phyloP scores from a whole-genome alignment of 2,329 filamentous ascomycete species.

The Colletotrichum sublineola region DNA sequence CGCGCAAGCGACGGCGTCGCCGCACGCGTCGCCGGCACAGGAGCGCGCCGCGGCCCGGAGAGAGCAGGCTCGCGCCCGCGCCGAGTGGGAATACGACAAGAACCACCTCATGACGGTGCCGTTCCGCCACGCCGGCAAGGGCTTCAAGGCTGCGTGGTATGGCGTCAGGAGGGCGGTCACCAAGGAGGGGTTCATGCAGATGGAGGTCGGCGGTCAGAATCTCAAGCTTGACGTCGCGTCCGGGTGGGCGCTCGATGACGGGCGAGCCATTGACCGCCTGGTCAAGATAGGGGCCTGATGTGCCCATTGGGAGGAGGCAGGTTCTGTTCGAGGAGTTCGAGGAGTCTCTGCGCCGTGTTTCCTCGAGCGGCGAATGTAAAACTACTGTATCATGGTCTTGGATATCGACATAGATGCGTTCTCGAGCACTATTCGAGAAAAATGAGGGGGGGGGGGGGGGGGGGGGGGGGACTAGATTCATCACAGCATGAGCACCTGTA shows the following conservation, averaged over 20 bases:
- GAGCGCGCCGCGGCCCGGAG: constrained; percentile 49
- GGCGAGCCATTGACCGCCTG: constrained; percentile 69
- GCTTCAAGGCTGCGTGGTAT: constrained; percentile 56
- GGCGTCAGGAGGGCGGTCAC: constrained; percentile 66
- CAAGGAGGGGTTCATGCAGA: constrained; percentile 67
- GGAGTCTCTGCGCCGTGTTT: neutral
- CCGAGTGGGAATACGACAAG: constrained; percentile 64
- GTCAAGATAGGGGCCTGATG: constrained; percentile 47
- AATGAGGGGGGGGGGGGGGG: too few species aligned
- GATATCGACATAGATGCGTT: neutral
- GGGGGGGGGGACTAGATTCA: neutral
- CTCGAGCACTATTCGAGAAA: neutral
- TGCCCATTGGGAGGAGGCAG: neutral
- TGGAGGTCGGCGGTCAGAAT: constrained; percentile 60
- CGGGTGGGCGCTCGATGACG: constrained; percentile 71
- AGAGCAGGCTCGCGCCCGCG: constrained; percentile 55
- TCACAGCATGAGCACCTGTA: neutral
- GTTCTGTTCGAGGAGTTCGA: neutral
- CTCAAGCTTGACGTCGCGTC: constrained; percentile 71
- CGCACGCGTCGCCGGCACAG: constrained; percentile 45
- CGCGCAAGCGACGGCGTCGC: constrained; percentile 19
- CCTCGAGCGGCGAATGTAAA: neutral
- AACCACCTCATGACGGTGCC: constrained; percentile 69
- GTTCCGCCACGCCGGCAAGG: constrained; percentile 64
- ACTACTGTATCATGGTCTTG: constrained; percentile 13